Conservation (phyloP, 116 monocot genomes). For the Iris pallida region DNA sequence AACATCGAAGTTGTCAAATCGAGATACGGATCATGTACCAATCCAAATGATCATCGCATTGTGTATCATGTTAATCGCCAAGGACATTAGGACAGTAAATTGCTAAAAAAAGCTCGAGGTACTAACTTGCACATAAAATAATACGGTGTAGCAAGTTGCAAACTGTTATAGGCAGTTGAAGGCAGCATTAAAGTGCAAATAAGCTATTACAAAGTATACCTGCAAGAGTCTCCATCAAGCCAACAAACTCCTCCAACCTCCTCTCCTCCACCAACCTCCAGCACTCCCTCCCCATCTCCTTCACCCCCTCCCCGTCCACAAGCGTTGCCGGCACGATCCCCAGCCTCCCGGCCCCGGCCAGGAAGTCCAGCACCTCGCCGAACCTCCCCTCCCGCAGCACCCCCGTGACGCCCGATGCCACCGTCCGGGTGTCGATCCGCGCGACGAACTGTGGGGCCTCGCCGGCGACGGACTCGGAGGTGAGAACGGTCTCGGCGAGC, state of each 20-base stretch:
- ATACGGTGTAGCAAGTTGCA: too few species aligned
- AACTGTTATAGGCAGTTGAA: too few species aligned
- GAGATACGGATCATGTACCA: too few species aligned
- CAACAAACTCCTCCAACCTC: constrained; percentile 55
- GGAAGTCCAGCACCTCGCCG: constrained; percentile 43
- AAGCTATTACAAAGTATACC: constrained; percentile 21
- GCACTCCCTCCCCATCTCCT: constrained; percentile 34
- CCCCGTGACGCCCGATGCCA: constrained; percentile 34
- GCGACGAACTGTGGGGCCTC: constrained; percentile 37
- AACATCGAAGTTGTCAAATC: too few species aligned
- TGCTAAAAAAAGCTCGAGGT: too few species aligned
- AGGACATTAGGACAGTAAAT: too few species aligned
- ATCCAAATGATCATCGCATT: too few species aligned
- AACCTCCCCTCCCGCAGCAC: constrained; percentile 31
- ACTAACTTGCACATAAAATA: too few species aligned
- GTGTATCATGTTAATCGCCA: too few species aligned
- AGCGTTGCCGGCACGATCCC: constrained; percentile 39
- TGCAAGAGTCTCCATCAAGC: constrained; percentile 56
- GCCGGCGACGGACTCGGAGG: constrained; percentile 38
- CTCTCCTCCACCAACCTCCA: constrained; percentile 29
- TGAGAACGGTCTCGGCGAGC: constrained; percentile 57
- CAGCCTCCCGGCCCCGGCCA: constrained; percentile 35
- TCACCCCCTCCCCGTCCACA: constrained; percentile 36
- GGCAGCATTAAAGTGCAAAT: not conserved
- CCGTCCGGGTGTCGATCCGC: constrained; percentile 27